Percentiles rank a stretch among this genome's conserved stretches.
Evolutionary conservation across 176 grass and related monocot species (phyloP).

Genomic region (Urochloa ruziziensis): DNA sequence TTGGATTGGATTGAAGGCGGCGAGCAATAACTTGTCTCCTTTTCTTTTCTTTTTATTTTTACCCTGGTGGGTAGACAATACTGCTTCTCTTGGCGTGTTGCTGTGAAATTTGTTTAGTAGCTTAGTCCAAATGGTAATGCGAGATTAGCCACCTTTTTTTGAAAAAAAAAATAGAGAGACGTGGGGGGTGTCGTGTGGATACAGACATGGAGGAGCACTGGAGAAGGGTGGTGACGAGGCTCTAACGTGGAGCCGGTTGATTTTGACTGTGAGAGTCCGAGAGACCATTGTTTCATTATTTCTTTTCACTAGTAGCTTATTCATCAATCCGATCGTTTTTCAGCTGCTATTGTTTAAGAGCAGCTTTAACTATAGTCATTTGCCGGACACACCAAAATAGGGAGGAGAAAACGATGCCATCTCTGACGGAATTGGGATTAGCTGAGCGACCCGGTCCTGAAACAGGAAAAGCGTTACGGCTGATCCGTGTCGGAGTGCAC

Average conservation of each 20-base stretch:
- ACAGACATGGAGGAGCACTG: background rate
- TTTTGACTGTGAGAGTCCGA: constrained; percentile 17
- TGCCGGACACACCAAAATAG: background rate
- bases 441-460: background rate
- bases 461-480: background rate
- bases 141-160: background rate
- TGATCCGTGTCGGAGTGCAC: background rate
- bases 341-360: background rate
- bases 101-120: background rate
- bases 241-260: constrained; percentile 9
- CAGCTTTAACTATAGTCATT: too few species aligned
- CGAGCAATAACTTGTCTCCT: background rate
- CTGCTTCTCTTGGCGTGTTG: background rate
- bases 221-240: background rate
- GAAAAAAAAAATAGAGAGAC: background rate
- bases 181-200: background rate
- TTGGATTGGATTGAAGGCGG: constrained; percentile 3
- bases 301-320: background rate
- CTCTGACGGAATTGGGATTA: background rate
- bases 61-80: too few species aligned
- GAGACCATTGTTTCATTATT: background rate
- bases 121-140: background rate
- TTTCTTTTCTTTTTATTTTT: background rate
- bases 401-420: background rate
- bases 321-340: background rate